Base-by-base conservation (phyloP, 306 rosid genomes). In the Inga laurina region DNA sequence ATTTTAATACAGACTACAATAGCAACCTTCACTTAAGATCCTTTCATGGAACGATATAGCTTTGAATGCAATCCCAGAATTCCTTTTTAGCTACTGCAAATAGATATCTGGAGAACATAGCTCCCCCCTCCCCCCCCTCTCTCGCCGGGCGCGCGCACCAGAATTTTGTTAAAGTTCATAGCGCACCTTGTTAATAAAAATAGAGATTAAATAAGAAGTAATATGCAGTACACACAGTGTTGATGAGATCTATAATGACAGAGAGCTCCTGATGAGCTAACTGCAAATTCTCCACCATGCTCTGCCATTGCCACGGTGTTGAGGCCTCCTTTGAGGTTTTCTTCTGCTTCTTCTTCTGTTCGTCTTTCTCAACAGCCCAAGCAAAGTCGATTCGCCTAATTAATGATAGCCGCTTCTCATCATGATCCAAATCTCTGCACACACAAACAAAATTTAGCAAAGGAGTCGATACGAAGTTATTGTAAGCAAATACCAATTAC, bases 251-350 rank as follows among this genome's bases (percentile, higher is more conserved):
- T 52, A 92, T 83, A 67, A 96, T 87, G 83, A 96, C 91, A 67
- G 97, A 87, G 61, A 96, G 97, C 85, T 93, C 98, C 88, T 93
- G 98, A 79, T 90, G 97, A 85, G 98, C 98, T 72, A 86, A 84
- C 85, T 88, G 93, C 88, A 93, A 85, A 83, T 92, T 96, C 81
- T 96, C 98, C 84, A 93, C 89, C 98, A 91, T 92, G 85, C 86
- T 83, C 88, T 92, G 99, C 91, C 98, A 93, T 67, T 90, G 96
- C 98, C 96, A 92, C 12, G 92, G 96, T 19, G 94, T 87, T 37
- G 94, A 81, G 59, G 89, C 78, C 89, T 95, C 99, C 85, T 91
- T 93, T 22, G 92, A 89, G 82, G 87, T 87, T 85, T 91, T 93
- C 91, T 93, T 91, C 88, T 91, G 91, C 90, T 90, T 92, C 89